Evolutionary conservation across 768 basidiomycete species (phyloP).

Genomic region (Tubosaeta sp.): DNA sequence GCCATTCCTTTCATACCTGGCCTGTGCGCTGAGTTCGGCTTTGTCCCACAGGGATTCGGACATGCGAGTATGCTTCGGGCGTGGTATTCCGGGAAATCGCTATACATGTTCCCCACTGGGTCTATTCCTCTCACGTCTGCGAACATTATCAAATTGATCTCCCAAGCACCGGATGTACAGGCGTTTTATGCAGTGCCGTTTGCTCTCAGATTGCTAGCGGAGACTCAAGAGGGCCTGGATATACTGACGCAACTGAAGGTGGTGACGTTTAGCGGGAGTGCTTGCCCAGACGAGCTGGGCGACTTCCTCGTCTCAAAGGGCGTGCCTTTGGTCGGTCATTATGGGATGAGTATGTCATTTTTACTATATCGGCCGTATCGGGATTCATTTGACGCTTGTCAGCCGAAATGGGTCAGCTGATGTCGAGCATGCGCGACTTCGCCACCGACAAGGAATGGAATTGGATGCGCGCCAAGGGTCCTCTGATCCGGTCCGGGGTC

Average conservation of each 20-base stretch:
- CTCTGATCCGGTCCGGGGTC: slow-evolving; percentile 13
- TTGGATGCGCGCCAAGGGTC: slow-evolving; percentile 39
- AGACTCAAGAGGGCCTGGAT: slow-evolving; percentile 42
- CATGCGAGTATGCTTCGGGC: slow-evolving; percentile 36
- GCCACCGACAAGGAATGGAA: slow-evolving; percentile 52
- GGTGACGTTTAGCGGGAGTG: slow-evolving; percentile 48
- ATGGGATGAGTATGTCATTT: slow-evolving; percentile 42
- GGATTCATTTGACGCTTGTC: neutral
- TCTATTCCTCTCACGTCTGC: slow-evolving; percentile 43
- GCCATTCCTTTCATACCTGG: neutral
- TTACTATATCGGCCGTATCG: neutral
- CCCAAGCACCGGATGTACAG: slow-evolving; percentile 30
- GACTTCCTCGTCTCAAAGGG: slow-evolving; percentile 45
- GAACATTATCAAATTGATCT: slow-evolving; percentile 39
- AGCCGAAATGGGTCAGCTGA: slow-evolving; percentile 36
- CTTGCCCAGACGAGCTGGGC: slow-evolving; percentile 52
- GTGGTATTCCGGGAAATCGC: slow-evolving; percentile 37
- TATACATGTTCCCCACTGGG: slow-evolving; percentile 40
- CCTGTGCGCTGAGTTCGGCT: neutral
- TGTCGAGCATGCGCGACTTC: slow-evolving; percentile 48
- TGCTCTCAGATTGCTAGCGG: slow-evolving; percentile 43
- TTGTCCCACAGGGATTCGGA: slow-evolving; percentile 17
- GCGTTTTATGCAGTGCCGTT: slow-evolving; percentile 36
- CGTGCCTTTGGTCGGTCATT: slow-evolving; percentile 45
- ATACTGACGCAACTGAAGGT: slow-evolving; percentile 41